These are phyloP conservation scores for Nicotiana rustica DNA, from an alignment of 305 asterid genomes.

Conservation along the genomic window DNA sequence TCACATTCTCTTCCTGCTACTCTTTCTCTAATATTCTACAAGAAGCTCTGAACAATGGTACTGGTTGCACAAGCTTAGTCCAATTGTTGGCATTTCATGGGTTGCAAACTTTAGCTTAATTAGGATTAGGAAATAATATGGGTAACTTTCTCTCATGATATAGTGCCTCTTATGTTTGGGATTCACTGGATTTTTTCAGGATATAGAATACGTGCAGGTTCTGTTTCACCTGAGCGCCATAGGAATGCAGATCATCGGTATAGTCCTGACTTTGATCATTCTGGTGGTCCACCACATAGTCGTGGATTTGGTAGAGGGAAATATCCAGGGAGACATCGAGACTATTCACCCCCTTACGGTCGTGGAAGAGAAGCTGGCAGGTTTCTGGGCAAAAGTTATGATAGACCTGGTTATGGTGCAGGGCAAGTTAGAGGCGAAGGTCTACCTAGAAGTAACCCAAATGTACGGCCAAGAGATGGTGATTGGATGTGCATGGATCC, in stretches of 20 bases:
- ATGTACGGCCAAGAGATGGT: slow-evolving; percentile 91
- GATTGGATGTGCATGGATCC: slow-evolving; percentile 95
- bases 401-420: slow-evolving; percentile 61
- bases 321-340: slow-evolving; percentile 69
- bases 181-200: slow-evolving; percentile 91
- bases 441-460: slow-evolving; percentile 76
- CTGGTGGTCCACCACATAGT: slow-evolving; percentile 60
- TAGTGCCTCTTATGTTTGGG: slow-evolving; percentile 63
- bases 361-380: slow-evolving; percentile 68
- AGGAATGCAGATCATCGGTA: slow-evolving; percentile 66
- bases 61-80: slow-evolving; percentile 50
- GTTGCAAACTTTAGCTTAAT: slow-evolving; percentile 55
- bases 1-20: slow-evolving; percentile 36
- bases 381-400: slow-evolving; percentile 71
- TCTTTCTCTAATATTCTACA: slow-evolving; percentile 49
- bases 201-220: slow-evolving; percentile 84
- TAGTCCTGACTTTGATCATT: slow-evolving; percentile 74
- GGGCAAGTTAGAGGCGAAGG: slow-evolving; percentile 66
- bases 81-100: slow-evolving; percentile 53
- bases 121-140: slow-evolving; percentile 61
- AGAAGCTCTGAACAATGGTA: slow-evolving; percentile 56
- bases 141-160: slow-evolving; percentile 57
- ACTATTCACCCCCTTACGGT: slow-evolving; percentile 71
- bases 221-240: slow-evolving; percentile 82
- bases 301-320: slow-evolving; percentile 74